A percentile compares a stretch with the other conserved stretches of the same genome.
These are phyloP conservation scores for Ogataea parapolymorpha DNA, from an alignment of 805 yeast genomes.

Conservation along the genomic window DNA sequence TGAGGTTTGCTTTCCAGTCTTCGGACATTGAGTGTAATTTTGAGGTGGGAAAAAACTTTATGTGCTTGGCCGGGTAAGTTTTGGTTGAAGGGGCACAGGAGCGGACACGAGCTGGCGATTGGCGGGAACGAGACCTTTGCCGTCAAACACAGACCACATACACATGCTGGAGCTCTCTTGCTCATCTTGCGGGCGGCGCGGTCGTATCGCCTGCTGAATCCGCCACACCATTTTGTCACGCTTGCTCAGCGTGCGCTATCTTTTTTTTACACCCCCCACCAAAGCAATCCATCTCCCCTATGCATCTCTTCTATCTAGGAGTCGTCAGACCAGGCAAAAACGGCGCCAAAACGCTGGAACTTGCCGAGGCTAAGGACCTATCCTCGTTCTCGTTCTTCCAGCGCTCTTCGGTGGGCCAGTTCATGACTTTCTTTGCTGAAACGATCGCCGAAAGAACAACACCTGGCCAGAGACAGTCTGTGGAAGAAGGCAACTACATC, in stretches of 20 bases:
- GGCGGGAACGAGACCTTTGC: not conserved
- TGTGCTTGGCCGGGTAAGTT: constrained; percentile 12
- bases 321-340: constrained; percentile 56
- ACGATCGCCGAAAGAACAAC: constrained; percentile 87
- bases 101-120: too few relatives aligned
- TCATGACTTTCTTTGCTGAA: constrained; percentile 90
- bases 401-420: constrained; percentile 69
- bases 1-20: constrained; percentile 73
- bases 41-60: constrained; percentile 6
- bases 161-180: too few relatives aligned
- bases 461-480: constrained; percentile 88
- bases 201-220: too few relatives aligned
- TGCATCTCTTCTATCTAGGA: constrained; percentile 93
- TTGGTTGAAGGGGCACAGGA: too few relatives aligned
- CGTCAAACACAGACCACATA: not conserved
- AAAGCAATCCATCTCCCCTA: constrained; percentile 27
- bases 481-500: constrained; percentile 86
- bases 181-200: too few relatives aligned
- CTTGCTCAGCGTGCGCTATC: not conserved
- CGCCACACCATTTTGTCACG: not conserved
- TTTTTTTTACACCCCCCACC: constrained; percentile 7
- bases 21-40: constrained; percentile 27
- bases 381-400: constrained; percentile 88
- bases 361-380: constrained; percentile 77
- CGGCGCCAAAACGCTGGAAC: constrained; percentile 65